Evolutionary conservation across 192 early-diverging fungal species (phyloP).

Genomic region (Paraglomus brasilianum): DNA sequence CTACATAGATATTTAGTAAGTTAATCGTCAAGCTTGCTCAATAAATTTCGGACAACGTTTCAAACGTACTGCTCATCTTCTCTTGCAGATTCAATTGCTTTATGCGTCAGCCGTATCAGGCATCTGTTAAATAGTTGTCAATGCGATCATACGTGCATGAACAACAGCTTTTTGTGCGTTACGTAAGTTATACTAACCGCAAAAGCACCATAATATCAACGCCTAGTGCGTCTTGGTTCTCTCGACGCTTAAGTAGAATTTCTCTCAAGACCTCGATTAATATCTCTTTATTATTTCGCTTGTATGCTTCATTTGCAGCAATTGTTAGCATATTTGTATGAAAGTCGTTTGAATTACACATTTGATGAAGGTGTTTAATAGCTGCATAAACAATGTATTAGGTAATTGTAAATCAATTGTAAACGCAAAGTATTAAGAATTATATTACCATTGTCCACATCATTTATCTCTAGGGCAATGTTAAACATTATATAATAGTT

Average conservation of each 20-base stretch:
- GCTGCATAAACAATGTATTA: neutral
- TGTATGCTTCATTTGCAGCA: conserved; percentile 31
- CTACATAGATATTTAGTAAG: neutral
- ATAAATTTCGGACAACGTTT: neutral
- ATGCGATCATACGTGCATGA: neutral
- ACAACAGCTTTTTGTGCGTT: too few relatives aligned
- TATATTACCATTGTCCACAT: conserved; percentile 20
- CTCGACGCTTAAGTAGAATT: conserved; percentile 22
- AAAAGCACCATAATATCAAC: conserved; percentile 30
- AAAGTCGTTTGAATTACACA: conserved; percentile 31
- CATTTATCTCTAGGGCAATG: conserved; percentile 18
- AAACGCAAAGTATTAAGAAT: neutral
- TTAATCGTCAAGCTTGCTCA: neutral
- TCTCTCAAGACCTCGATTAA: conserved; percentile 30
- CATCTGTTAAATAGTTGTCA: conserved; percentile 8
- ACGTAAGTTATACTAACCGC: conserved; percentile 10
- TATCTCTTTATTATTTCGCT: conserved; percentile 23
- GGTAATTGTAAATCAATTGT: neutral
- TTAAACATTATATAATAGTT: conserved; percentile 33
- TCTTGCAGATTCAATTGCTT: neutral
- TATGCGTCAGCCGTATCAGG: conserved; percentile 29
- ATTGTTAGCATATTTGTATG: conserved; percentile 30
- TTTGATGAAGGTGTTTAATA: conserved; percentile 18
- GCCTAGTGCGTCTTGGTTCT: neutral
- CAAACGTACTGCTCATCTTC: conserved; percentile 7